Conservation (phyloP, 2,329 filamentous ascomycete genomes). For the Venturia asperata region DNA sequence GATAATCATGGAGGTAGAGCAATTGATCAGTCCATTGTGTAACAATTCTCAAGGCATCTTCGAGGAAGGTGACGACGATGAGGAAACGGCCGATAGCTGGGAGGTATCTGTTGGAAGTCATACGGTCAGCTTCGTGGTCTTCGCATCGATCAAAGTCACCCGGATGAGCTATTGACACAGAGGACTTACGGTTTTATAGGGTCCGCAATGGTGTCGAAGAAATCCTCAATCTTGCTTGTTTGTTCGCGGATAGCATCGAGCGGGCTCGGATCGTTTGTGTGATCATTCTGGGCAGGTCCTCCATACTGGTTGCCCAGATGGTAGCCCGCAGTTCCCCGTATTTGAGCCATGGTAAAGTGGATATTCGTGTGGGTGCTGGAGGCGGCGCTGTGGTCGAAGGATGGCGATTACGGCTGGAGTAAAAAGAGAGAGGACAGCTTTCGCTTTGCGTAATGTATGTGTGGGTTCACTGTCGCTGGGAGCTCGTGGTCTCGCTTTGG, state of each 20-base stretch:
- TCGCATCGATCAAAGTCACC: background rate
- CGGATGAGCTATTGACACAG: background rate
- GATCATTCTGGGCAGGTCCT: constrained; percentile 50
- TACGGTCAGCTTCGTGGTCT: constrained; percentile 8
- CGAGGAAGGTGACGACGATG: constrained; percentile 96
- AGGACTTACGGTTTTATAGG: constrained; percentile 84
- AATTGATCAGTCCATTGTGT: constrained; percentile 98
- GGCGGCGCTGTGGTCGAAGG: background rate
- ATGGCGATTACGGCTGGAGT: background rate
- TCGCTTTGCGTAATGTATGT: background rate
- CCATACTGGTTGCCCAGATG: constrained; percentile 71
- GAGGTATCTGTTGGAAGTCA: constrained; percentile 58
- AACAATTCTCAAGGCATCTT: constrained; percentile 90
- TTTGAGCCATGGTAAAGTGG: constrained; percentile 46
- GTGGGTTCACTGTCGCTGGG: background rate
- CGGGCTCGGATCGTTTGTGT: constrained; percentile 60
- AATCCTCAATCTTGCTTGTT: constrained; percentile 97
- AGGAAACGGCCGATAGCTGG: constrained; percentile 94
- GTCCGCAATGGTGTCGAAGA: constrained; percentile 78
- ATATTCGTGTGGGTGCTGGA: background rate
- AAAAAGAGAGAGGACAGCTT: constrained; percentile 1
- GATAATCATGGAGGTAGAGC: constrained; percentile 84
- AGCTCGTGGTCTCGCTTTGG: background rate
- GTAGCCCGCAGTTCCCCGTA: constrained; percentile 65
- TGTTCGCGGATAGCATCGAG: constrained; percentile 87